phyloP scores from a whole-genome alignment of 1,284 basidiomycete genomes.

The Violaceomyces palustris region DNA sequence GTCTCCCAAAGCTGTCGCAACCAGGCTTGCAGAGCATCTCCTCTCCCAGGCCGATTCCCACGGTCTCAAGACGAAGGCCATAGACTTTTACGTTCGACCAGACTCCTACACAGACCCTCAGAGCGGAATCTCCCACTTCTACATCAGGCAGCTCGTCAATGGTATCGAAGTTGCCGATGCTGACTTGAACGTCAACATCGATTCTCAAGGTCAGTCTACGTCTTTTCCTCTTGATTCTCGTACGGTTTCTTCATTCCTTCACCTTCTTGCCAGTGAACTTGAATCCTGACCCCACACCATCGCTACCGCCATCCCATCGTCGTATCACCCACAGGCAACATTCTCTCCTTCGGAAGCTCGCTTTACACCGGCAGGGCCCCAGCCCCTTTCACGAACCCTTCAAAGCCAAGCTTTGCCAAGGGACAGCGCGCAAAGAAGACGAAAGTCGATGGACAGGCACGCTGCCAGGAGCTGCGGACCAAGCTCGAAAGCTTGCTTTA shows the following conservation, averaged over 20 bases:
- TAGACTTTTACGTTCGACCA: slow-evolving; percentile 31
- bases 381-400: slow-evolving; percentile 24
- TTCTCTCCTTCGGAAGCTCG: slow-evolving; percentile 36
- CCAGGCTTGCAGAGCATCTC: slow-evolving; percentile 24
- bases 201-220: background rate
- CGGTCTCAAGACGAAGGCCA: too few species aligned
- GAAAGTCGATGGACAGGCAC: too few species aligned
- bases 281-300: background rate
- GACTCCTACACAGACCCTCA: slow-evolving; percentile 39
- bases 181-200: slow-evolving; percentile 38
- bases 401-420: slow-evolving; percentile 3
- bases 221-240: background rate
- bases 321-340: slow-evolving; percentile 26
- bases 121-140: slow-evolving; percentile 36
- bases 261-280: too few species aligned
- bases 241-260: too few species aligned
- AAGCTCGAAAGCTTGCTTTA: slow-evolving; percentile 20
- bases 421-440: slow-evolving; percentile 9
- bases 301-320: too few species aligned
- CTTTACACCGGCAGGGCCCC: slow-evolving; percentile 33
- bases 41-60: slow-evolving; percentile 18
- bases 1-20: slow-evolving; percentile 24
- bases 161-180: slow-evolving; percentile 36
- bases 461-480: slow-evolving; percentile 18
- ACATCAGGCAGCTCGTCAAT: slow-evolving; percentile 35